Base-by-base conservation (phyloP, 345 rosid genomes). In the Stellera chamaejasme region DNA sequence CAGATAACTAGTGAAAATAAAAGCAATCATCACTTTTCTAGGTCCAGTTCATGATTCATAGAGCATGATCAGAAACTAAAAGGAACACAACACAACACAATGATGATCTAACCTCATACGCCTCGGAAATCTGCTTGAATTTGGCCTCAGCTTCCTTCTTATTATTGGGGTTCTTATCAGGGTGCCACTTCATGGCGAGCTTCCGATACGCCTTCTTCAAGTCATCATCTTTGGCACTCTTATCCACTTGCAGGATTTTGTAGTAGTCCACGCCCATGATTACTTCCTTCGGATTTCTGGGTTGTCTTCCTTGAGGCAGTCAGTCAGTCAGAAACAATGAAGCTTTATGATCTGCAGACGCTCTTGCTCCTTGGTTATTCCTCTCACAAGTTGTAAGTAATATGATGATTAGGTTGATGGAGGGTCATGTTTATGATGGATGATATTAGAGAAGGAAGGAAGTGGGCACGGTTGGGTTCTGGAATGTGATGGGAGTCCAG, bases 181-280 rank as follows among this genome's bases (percentile, higher is more conserved):
- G 97, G 60, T 89, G 97, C 95, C 97, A 85, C 57, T 83, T 85
- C 91, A 85, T 83, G 27, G 97, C 97, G 44, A 89, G 94, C 69
- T 79, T 89, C 47, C 95, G 68, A 54, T 89, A 89, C 36, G 97
- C 81, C 73, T 89, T 89, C 87, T 82, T 89, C 58, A 85, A 63
- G 55, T 85, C 97, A 0, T 83, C 97, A 44, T 85, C 95, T 13
- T 55, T 80, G 1, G 87, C 89, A 59, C 60, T 75, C 76, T 64
- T 85, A 46, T 83, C 87, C 0, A 89, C 95, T 62, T 78, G 64
- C 65, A 89, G 72, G 27, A 79, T 53, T 53, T 77, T 82, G 60
- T 72, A 85, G 62, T 83, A 83, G 62, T 80, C 89, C 0, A 72
- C 77, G 45, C 81, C 76, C 82, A 80, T 80, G 15, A 25, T 39